phyloP scores from a whole-genome alignment of 768 basidiomycete genomes.

The Macrolepiota dolichaula region DNA sequence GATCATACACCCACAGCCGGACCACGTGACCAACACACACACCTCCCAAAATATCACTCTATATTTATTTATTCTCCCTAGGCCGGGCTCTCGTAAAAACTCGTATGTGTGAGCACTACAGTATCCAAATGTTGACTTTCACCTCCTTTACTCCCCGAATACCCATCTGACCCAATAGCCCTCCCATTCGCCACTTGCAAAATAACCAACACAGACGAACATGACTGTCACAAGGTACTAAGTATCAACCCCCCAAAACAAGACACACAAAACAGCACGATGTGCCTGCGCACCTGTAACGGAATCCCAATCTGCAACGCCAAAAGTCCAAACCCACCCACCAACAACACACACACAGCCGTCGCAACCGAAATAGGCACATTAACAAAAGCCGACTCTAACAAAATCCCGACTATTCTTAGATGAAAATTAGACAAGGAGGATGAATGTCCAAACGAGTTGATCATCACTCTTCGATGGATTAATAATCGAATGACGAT shows the following conservation, averaged over 20 bases:
- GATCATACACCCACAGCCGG: too few relatives aligned
- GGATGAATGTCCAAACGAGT: not conserved
- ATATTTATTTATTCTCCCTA: too few relatives aligned
- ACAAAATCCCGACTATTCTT: not conserved
- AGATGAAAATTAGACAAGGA: not conserved
- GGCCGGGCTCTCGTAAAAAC: not conserved
- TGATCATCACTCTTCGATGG: not conserved
- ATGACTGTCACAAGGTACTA: not conserved
- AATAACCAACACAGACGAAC: not conserved
- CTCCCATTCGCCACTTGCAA: not conserved
- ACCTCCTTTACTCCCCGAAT: not conserved
- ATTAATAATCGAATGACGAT: conserved; percentile 1
- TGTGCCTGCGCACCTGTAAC: not conserved
- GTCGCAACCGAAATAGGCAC: not conserved
- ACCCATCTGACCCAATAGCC: not conserved
- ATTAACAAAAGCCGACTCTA: not conserved
- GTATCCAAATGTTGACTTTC: not conserved
- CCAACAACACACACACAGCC: not conserved
- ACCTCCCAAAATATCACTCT: too few relatives aligned
- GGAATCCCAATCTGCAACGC: not conserved
- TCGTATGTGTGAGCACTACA: not conserved
- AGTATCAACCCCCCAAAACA: too few relatives aligned
- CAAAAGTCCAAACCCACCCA: not conserved
- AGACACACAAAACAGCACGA: too few relatives aligned
- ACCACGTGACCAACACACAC: too few relatives aligned